Percentiles rank a stretch among this genome's conserved stretches.
phyloP scores from a whole-genome alignment of 139 green algal species.

The Chlorella sp. region DNA sequence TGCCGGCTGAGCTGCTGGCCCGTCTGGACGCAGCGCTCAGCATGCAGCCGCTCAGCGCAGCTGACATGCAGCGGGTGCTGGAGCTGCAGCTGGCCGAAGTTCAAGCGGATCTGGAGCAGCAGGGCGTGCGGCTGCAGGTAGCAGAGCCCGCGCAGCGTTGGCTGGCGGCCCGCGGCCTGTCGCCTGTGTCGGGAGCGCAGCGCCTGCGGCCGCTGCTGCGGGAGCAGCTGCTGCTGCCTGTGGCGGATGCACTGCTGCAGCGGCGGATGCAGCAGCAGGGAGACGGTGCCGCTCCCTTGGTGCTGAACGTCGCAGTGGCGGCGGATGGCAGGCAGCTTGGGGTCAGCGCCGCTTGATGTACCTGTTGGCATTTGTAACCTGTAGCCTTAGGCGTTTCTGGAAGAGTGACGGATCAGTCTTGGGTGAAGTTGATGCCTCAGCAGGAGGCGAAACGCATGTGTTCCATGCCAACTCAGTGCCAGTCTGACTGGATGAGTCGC shows the following conservation, averaged over 20 bases:
- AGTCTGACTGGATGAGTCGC: too few relatives aligned
- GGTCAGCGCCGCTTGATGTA: neutral
- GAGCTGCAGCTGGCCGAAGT: constrained; percentile 20
- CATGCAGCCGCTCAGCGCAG: neutral
- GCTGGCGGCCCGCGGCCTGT: constrained; percentile 1
- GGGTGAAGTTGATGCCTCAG: too few relatives aligned
- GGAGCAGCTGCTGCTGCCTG: constrained; percentile 25
- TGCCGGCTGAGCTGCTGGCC: constrained; percentile 14
- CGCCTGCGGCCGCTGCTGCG: constrained; percentile 21
- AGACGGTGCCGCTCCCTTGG: neutral
- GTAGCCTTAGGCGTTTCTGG: too few relatives aligned
- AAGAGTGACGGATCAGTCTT: too few relatives aligned
- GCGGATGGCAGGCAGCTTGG: neutral
- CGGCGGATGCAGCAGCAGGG: neutral
- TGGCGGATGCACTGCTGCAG: constrained; percentile 9
- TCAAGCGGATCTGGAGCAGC: neutral
- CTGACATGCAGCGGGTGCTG: constrained; percentile 12
- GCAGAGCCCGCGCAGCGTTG: neutral
- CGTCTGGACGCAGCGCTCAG: constrained; percentile 11
- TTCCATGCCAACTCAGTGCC: too few relatives aligned
- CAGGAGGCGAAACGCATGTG: too few relatives aligned
- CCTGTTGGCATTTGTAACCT: neutral
- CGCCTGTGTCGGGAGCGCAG: neutral
- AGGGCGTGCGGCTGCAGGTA: constrained; percentile 9
- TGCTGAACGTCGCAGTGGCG: neutral